A percentile compares a stretch with the other conserved stretches of the same genome.
These are phyloP conservation scores for Linnemannia hyalina DNA, from an alignment of 192 early-diverging fungal genomes.

Conservation along the genomic window DNA sequence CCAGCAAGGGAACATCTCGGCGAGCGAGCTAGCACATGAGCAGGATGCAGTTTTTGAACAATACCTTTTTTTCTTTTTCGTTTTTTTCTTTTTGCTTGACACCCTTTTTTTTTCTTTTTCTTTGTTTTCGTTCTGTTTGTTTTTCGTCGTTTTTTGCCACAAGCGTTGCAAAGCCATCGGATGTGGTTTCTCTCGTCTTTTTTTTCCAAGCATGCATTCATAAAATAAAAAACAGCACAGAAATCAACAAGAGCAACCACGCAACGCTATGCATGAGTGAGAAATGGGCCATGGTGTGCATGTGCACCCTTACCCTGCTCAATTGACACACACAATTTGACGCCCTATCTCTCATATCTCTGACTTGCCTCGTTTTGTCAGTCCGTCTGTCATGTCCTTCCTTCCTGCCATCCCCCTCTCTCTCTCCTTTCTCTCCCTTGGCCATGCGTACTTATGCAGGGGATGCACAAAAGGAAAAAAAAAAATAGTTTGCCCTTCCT, in stretches of 20 bases:
- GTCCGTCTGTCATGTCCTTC: no score
- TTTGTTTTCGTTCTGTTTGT: not conserved
- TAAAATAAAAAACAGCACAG: not conserved
- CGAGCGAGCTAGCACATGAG: not conserved
- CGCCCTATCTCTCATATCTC: not conserved
- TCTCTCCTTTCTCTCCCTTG: not conserved
- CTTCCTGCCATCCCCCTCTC: not conserved
- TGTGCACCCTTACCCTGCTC: no score
- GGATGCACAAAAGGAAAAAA: no score
- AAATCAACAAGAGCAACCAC: not conserved
- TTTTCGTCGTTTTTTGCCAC: not conserved
- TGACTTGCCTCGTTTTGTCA: no score
- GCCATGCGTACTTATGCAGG: no score
- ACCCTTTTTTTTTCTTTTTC: not conserved
- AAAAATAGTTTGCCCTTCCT: no score
- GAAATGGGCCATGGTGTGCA: not conserved
- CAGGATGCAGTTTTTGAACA: not conserved
- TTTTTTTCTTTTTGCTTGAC: not conserved
- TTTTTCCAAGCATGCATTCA: constrained; percentile 3
- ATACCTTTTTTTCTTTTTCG: constrained; percentile 11
- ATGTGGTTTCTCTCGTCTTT: not conserved
- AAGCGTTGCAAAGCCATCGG: not conserved
- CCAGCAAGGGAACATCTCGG: not conserved
- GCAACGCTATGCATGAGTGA: not conserved
- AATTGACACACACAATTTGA: not conserved